phyloP scores from a whole-genome alignment of 768 basidiomycete species.

The Tylopilus rubrobrunneus region DNA sequence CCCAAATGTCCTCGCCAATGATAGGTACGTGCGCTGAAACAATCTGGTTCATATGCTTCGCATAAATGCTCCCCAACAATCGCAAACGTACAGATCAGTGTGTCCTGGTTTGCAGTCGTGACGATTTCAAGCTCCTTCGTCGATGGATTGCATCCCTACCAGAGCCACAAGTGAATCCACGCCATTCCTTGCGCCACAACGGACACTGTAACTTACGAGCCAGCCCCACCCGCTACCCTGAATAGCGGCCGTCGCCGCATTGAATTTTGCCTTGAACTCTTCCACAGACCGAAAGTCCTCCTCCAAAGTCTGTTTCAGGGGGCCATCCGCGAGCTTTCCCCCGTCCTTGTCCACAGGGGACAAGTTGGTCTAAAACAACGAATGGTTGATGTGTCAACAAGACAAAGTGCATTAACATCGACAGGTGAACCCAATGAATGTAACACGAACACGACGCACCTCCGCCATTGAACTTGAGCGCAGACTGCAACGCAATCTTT shows the following conservation, averaged over 20 bases:
- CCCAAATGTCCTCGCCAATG: conserved; percentile 97
- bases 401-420: neutral
- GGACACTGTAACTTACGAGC: conserved; percentile 53
- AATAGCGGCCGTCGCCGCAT: conserved; percentile 82
- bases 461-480: conserved; percentile 98
- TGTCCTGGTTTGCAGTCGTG: conserved; percentile 97
- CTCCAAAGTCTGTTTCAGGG: conserved; percentile 72
- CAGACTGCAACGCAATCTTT: conserved; percentile 80
- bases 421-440: neutral
- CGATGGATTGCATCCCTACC: conserved; percentile 63
- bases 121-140: conserved; percentile 81
- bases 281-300: conserved; percentile 87
- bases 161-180: neutral
- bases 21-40: conserved; percentile 76
- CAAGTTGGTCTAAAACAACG: conserved; percentile 97
- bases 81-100: conserved; percentile 54
- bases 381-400: conserved; percentile 81
- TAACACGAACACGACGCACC: conserved; percentile 39
- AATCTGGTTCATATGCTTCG: conserved; percentile 7
- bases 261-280: conserved; percentile 80
- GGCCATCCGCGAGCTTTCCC: conserved; percentile 60
- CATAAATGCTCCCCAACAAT: neutral
- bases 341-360: conserved; percentile 65
- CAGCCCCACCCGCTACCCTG: conserved; percentile 99
- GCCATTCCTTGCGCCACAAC: neutral